phyloP scores from a whole-genome alignment of 1,284 basidiomycete genomes.

The Anthracocystis walkeri region DNA sequence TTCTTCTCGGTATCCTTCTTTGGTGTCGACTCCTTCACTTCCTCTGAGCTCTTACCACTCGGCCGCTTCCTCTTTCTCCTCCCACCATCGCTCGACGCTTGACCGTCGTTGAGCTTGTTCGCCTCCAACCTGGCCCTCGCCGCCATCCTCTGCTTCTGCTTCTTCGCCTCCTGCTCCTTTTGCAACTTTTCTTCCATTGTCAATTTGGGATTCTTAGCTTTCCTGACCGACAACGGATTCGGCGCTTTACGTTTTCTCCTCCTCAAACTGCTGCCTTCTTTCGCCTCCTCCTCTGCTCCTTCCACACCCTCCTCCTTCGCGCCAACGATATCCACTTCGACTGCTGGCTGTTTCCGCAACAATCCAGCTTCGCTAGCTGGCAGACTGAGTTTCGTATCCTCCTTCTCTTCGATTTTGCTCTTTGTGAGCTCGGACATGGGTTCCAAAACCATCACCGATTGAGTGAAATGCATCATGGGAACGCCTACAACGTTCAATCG shows the following conservation, averaged over 20 bases:
- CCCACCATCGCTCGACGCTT: background rate
- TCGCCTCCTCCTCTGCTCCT: background rate
- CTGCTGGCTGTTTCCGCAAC: conserved; percentile 16
- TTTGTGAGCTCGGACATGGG: conserved; percentile 64
- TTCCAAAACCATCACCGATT: conserved; percentile 67
- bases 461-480: conserved; percentile 65
- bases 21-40: background rate
- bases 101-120: background rate
- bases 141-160: conserved; percentile 40
- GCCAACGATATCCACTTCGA: conserved; percentile 45
- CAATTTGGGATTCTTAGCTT: conserved; percentile 72
- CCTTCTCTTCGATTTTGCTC: conserved; percentile 50
- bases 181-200: conserved; percentile 44
- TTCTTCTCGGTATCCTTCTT: background rate
- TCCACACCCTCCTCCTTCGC: conserved; percentile 67
- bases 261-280: conserved; percentile 5
- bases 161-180: conserved; percentile 72
- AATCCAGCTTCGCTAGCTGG: conserved; percentile 36
- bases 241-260: conserved; percentile 76
- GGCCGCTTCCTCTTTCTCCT: conserved; percentile 24
- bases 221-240: conserved; percentile 92
- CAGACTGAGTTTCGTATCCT: conserved; percentile 50
- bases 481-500: conserved; percentile 50
- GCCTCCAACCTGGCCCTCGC: conserved; percentile 27
- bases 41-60: background rate